These are phyloP conservation scores for Eucalyptus victrix DNA, from an alignment of 345 rosid species.

Conservation along the genomic window DNA sequence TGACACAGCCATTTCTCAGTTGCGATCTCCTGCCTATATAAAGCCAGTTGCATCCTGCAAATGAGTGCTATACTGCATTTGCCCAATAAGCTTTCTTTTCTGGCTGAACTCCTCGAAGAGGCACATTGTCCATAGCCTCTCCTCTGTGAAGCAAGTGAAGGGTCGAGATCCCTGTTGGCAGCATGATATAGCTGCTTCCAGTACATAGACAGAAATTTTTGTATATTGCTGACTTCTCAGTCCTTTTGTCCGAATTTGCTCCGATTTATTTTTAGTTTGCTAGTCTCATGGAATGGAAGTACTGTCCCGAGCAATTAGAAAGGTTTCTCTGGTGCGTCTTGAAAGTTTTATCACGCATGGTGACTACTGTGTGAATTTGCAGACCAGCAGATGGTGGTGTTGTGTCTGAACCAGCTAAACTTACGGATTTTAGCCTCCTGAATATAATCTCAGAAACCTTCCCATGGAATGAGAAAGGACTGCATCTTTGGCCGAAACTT, in stretches of 20 bases:
- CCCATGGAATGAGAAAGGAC: neutral
- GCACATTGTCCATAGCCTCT: neutral
- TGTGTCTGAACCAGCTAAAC: neutral
- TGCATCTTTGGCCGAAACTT: neutral
- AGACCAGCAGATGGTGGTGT: neutral
- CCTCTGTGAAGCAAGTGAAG: neutral
- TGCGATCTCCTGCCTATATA: slow-evolving; percentile 26
- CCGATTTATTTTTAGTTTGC: neutral
- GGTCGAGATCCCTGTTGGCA: neutral
- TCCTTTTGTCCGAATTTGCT: neutral
- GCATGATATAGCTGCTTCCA: neutral
- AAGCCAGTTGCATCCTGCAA: slow-evolving; percentile 46
- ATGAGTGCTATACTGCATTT: neutral
- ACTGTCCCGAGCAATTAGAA: neutral
- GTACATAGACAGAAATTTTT: neutral
- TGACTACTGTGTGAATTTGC: neutral
- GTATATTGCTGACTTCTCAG: neutral
- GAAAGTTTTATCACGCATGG: neutral
- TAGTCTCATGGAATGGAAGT: neutral
- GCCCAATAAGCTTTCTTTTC: neutral
- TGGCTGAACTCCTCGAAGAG: neutral
- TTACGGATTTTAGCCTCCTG: neutral
- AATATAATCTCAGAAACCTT: neutral
- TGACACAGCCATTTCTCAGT: slow-evolving; percentile 44
- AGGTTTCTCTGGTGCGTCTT: neutral